A percentile compares a stretch with the other conserved stretches of the same genome.
Conservation (phyloP, 805 yeast genomes). For the Kregervanrija fluxuum region DNA sequence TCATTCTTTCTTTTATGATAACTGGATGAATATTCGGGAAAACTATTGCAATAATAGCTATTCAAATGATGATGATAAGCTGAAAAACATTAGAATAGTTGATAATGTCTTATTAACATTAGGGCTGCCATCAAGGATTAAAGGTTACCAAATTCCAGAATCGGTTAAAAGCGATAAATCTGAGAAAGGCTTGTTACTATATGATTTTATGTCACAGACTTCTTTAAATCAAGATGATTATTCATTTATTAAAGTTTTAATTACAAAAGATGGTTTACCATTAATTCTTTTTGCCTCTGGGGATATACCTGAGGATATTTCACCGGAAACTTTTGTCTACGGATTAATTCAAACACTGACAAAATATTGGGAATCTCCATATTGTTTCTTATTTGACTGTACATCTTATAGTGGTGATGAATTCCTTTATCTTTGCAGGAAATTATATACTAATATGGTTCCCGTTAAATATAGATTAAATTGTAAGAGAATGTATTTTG, state of each 20-base stretch:
- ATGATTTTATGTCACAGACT: constrained; percentile 69
- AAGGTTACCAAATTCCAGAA: constrained; percentile 50
- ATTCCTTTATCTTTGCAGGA: constrained; percentile 6
- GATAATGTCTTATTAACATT: constrained; percentile 40
- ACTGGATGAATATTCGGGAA: constrained; percentile 32
- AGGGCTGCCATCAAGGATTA: constrained; percentile 54
- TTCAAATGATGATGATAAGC: constrained; percentile 12
- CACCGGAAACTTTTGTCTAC: constrained; percentile 47
- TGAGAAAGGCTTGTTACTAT: constrained; percentile 44
- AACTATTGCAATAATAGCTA: constrained; percentile 14
- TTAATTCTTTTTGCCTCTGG: constrained; percentile 43
- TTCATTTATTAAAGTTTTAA: constrained; percentile 53
- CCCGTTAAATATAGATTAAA: constrained; percentile 47
- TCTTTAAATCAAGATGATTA: constrained; percentile 45
- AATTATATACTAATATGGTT: constrained; percentile 25
- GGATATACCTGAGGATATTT: constrained; percentile 31
- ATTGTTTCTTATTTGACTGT: constrained; percentile 58
- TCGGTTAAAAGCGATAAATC: constrained; percentile 40
- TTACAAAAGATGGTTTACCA: constrained; percentile 69
- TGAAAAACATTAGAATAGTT: constrained; percentile 30
- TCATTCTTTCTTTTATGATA: constrained; percentile 44
- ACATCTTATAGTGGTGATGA: constrained; percentile 40
- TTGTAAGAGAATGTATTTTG: constrained; percentile 47
- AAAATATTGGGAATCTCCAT: constrained; percentile 66
- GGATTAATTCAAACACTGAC: constrained; percentile 57